These are phyloP conservation scores for Claviceps fusiformis DNA, from an alignment of 2,329 filamentous ascomycete genomes.

Conservation along the genomic window DNA sequence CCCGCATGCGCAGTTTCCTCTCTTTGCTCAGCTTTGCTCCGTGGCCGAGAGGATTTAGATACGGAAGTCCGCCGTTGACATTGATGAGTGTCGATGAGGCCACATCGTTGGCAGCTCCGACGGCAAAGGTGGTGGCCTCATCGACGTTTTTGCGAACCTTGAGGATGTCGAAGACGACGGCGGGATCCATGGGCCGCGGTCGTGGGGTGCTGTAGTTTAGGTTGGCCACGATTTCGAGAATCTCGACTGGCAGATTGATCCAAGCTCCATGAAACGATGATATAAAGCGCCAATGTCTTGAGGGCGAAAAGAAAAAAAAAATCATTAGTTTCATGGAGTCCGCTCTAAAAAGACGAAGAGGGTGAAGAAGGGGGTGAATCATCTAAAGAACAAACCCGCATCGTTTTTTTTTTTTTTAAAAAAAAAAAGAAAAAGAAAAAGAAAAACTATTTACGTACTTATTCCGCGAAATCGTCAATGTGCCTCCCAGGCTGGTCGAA, in stretches of 20 bases:
- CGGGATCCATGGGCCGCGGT: conserved; percentile 65
- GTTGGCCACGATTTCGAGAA: conserved; percentile 66
- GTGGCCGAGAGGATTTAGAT: conserved; percentile 20
- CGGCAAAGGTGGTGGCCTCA: conserved; percentile 63
- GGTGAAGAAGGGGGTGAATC: neutral
- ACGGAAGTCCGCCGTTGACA: conserved; percentile 25
- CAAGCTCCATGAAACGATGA: conserved; percentile 74
- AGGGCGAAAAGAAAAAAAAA: neutral
- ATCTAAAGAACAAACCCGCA: too few species aligned
- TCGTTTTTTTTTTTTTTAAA: too few species aligned
- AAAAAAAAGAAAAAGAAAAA: too few species aligned
- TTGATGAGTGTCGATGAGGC: conserved; percentile 50
- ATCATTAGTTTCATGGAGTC: neutral
- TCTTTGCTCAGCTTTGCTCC: conserved; percentile 60
- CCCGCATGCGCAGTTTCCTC: conserved; percentile 64
- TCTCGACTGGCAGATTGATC: conserved; percentile 66
- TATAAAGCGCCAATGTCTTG: conserved; percentile 73
- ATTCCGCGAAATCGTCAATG: neutral
- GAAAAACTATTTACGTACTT: neutral
- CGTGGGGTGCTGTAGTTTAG: conserved; percentile 66
- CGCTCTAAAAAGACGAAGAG: neutral
- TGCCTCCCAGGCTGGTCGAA: neutral
- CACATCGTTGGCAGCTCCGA: conserved; percentile 62
- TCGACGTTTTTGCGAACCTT: conserved; percentile 72
- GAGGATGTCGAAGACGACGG: conserved; percentile 70